These are phyloP conservation scores for Lentinula aciculospora DNA, from an alignment of 768 basidiomycete genomes.

Conservation along the genomic window DNA sequence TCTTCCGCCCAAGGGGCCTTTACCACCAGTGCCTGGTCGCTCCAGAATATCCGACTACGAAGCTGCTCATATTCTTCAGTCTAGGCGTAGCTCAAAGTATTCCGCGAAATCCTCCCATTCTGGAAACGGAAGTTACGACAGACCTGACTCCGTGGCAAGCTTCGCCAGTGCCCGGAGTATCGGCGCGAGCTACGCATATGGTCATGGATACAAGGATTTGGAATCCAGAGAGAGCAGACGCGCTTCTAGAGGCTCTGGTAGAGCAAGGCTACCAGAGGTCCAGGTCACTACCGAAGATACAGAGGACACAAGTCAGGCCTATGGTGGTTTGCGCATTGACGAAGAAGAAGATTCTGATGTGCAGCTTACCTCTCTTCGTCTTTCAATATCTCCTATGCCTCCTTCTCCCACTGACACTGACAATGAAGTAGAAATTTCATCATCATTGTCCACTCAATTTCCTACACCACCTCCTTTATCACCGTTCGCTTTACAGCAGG, in stretches of 20 bases:
- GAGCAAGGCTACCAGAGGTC: not conserved
- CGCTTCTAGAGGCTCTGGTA: not conserved
- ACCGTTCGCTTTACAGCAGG: not conserved
- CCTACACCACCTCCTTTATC: slow-evolving; percentile 2
- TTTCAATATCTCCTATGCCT: slow-evolving; percentile 5
- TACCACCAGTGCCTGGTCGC: slow-evolving; percentile 1
- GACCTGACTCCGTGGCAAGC: slow-evolving; percentile 2
- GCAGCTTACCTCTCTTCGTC: slow-evolving; percentile 1
- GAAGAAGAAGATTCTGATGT: slow-evolving; percentile 1
- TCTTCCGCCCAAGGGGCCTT: not conserved
- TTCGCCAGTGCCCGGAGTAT: slow-evolving; percentile 1
- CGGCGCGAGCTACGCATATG: not conserved
- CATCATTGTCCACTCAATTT: not conserved
- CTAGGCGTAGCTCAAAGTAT: not conserved
- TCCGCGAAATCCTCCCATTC: not conserved
- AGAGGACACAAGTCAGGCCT: slow-evolving; percentile 5
- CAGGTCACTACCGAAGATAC: not conserved
- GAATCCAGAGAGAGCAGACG: not conserved
- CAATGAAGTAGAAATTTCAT: not conserved
- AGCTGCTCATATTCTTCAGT: not conserved
- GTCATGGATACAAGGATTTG: not conserved
- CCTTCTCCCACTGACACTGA: slow-evolving; percentile 3
- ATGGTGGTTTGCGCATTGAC: slow-evolving; percentile 2
- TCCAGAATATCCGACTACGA: slow-evolving; percentile 3
- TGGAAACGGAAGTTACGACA: not conserved